Base-by-base conservation (phyloP, 225 moss, liverwort and hornwort species). In the Sphagnum contortum region DNA sequence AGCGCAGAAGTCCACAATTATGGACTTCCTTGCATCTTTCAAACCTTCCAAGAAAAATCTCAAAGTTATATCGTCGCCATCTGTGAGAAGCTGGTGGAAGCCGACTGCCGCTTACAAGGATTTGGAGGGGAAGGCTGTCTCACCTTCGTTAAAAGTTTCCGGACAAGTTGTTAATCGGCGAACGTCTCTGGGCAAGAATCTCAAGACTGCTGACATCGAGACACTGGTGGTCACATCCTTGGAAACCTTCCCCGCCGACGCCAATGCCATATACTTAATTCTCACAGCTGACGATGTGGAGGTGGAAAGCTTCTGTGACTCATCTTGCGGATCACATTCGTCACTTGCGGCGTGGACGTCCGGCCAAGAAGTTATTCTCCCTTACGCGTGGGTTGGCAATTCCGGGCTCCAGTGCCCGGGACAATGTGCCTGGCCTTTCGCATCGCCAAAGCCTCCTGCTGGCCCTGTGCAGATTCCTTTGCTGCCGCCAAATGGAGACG, bases 11-110 rank as follows among this genome's bases (percentile, higher is more conserved):
- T 71, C 64, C 2, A 70, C 76, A 5, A 70, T 91, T 60, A n/a
- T 74, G 3, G 94, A 94, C 11, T 94, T 89, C 80, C 84, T 91
- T 50, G n/a, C 70, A 0, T 94, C 94, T 4, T 87, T 94, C 10
- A 68, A 65, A 80, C 72, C 50, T 71, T 73, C 63, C 0, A 57
- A 54, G 5, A 72, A 69, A 0, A 57, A 61, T 0, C 47, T 70
- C 6, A 52, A 9, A 5, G 52, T 6, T 9, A 6, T 5, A 52
- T 6, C 7, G 52, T 5, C 7, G 0, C 79, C 87, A 3, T 83
- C 91, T 0, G 94, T 91, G 11, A 79, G 72, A 65, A 77, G 79
- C 53, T 94, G 94, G 94, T 94, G 94, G 94, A 94, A 79, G 12
- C 75, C 87, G 2, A 94, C 91, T 3, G 77, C 84, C 0, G 87